Evolutionary conservation across 495 filamentous ascomycete species (phyloP), one percentile per base, ranked within the genome.

Genomic region (Letharia columbiana): DNA sequence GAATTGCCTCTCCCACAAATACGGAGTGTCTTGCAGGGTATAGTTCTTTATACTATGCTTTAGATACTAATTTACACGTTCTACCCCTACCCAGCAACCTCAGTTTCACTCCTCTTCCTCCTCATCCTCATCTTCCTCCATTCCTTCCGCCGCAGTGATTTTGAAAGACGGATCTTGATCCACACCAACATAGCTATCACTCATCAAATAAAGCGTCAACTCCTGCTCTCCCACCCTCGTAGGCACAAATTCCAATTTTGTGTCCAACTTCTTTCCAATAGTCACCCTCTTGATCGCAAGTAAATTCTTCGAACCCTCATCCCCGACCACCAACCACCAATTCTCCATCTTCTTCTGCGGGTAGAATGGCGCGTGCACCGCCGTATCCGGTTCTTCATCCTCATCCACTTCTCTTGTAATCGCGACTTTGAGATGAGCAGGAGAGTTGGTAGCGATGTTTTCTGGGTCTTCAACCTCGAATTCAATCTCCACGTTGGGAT

Each of bases 311-410:
- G 88, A 90, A 70, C 83, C 89, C 77, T 95, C 91, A 47, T 90
- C 86, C 35, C 93, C 94, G 49, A 95, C 90, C 15, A 99, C 90
- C 58, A 99, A 81, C 81, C 96, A 91, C 92, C 93, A 99, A 73
- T 91, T 97, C 84, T 99, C 95, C 83, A 91, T 91, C 84, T 99
- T 99, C 73, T 86, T 85, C 60, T 72, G 82, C 13, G 94, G 92
- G 73, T 92, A 99, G 84, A 96, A 99, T 13, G 94, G 94, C 65
- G 94, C 93, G 74, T 98, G 91, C 5, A 97, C 94, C 49, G 88
- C 87, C 1, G 89, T 85, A 72, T 96, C 89, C 3, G 87, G 83
- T 69, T 94, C 90, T 39, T 85, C 83, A 47, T 85, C 81, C 63
- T 88, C 87, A 44, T 91, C 88, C 0, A 95, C 78, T 61, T 96